Percentiles rank a stretch among this genome's conserved stretches.
These are phyloP conservation scores for Ramaria rubella DNA, from an alignment of 768 basidiomycete species.

Conservation along the genomic window DNA sequence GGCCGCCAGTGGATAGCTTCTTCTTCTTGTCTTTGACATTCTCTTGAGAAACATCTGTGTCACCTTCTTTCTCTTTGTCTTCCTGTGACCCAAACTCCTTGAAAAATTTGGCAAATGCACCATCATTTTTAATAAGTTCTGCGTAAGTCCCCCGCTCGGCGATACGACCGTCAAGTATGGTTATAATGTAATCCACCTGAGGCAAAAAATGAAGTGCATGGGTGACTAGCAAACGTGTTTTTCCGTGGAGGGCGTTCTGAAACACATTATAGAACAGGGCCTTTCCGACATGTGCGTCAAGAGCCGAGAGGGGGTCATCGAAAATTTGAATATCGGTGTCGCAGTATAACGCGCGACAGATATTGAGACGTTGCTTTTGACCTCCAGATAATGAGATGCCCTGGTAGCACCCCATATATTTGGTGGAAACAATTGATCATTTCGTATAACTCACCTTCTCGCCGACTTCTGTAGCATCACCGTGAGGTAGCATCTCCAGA, in stretches of 20 bases:
- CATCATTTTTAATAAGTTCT: slow-evolving; percentile 57
- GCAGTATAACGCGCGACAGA: slow-evolving; percentile 83
- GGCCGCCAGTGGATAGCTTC: slow-evolving; percentile 37
- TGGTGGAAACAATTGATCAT: neutral
- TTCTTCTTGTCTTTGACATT: slow-evolving; percentile 31
- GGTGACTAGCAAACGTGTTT: slow-evolving; percentile 85
- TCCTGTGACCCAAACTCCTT: slow-evolving; percentile 72
- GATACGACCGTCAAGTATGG: slow-evolving; percentile 69
- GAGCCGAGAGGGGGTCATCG: slow-evolving; percentile 84
- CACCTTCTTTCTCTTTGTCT: slow-evolving; percentile 40
- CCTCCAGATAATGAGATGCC: slow-evolving; percentile 88
- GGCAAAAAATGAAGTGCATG: slow-evolving; percentile 89
- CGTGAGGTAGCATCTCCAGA: slow-evolving; percentile 66
- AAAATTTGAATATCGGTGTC: slow-evolving; percentile 83
- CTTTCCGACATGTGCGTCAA: slow-evolving; percentile 90
- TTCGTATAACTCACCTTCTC: slow-evolving; percentile 42
- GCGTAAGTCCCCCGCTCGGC: slow-evolving; percentile 75
- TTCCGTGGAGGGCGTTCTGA: slow-evolving; percentile 49
- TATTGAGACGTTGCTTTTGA: slow-evolving; percentile 73
- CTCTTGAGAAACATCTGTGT: slow-evolving; percentile 23
- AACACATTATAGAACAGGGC: slow-evolving; percentile 82
- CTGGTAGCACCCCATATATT: slow-evolving; percentile 20
- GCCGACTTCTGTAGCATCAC: slow-evolving; percentile 81
- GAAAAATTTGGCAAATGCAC: slow-evolving; percentile 69
- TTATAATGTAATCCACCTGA: slow-evolving; percentile 79